phyloP scores from a whole-genome alignment of 805 yeast species.

The Starmerella powellii region DNA sequence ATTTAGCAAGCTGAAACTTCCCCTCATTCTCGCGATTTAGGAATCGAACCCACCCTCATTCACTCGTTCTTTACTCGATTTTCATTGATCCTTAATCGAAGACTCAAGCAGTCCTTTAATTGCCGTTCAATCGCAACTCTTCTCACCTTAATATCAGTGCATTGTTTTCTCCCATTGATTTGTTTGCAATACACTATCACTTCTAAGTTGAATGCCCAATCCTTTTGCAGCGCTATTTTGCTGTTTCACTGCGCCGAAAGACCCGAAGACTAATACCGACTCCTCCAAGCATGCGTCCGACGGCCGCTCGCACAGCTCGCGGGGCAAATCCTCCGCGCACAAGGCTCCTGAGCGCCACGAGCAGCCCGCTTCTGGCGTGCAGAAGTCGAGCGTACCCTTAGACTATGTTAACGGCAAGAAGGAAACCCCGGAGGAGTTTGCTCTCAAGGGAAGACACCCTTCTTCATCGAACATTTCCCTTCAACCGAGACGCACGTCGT shows the following conservation, averaged over 20 bases:
- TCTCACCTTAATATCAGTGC: no score
- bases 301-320: no score
- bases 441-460: slow-evolving; percentile 10
- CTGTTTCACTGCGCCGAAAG: background rate
- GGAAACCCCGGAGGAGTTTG: slow-evolving; percentile 10
- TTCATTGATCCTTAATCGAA: background rate
- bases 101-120: no score
- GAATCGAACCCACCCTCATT: slow-evolving; percentile 2
- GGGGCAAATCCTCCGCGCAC: no score
- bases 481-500: no score
- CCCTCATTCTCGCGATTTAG: no score
- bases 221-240: background rate
- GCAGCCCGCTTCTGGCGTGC: no score
- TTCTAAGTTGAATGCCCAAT: background rate
- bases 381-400: slow-evolving; percentile 5
- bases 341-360: no score
- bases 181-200: no score
- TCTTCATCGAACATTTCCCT: no score
- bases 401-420: slow-evolving; percentile 12
- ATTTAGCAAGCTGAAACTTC: no score
- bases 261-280: background rate
- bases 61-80: background rate
- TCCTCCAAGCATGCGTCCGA: background rate
- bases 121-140: no score
- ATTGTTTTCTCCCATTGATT: background rate